Evolutionary conservation across 2,329 filamentous ascomycete genomes (phyloP).

Genomic region (Polytolypa hystricis): DNA sequence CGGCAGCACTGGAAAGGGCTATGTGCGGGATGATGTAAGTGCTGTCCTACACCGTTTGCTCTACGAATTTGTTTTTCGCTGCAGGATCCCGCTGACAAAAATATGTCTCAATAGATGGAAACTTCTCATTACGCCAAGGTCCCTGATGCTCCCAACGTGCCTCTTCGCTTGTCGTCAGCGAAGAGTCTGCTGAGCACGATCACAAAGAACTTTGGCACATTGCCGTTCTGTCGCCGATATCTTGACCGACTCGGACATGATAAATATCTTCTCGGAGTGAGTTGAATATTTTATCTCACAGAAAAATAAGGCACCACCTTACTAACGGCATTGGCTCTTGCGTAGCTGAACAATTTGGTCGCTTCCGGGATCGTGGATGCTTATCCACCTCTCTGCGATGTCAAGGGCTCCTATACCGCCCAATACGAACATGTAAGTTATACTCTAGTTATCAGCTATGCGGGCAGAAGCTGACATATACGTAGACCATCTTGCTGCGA

Average conservation of each 20-base stretch:
- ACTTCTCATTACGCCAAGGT: constrained; percentile 77
- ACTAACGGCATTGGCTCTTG: constrained; percentile 17
- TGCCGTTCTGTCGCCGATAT: constrained; percentile 85
- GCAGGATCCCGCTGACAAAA: constrained; percentile 9
- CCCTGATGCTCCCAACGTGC: constrained; percentile 61
- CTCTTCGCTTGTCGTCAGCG: constrained; percentile 67
- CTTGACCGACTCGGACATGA: constrained; percentile 88
- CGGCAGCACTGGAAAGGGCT: constrained; percentile 82
- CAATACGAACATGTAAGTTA: constrained; percentile 83
- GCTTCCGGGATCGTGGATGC: constrained; percentile 73
- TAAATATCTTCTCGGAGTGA: constrained; percentile 80
- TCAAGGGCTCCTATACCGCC: constrained; percentile 89
- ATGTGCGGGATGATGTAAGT: constrained; percentile 71
- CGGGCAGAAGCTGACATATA: constrained; percentile 13
- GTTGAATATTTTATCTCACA: constrained; percentile 20
- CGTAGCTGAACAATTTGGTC: constrained; percentile 74
- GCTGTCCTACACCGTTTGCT: constrained; percentile 15
- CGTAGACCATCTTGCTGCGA: constrained; percentile 61
- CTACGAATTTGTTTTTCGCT: not conserved
- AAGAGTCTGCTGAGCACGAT: constrained; percentile 79
- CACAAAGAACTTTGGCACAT: constrained; percentile 89
- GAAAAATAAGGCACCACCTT: no score
- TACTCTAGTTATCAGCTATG: not conserved
- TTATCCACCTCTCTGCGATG: constrained; percentile 79
- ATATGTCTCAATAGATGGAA: constrained; percentile 47